phyloP scores from a whole-genome alignment of 768 basidiomycete genomes.

The Lentinula edodes region DNA sequence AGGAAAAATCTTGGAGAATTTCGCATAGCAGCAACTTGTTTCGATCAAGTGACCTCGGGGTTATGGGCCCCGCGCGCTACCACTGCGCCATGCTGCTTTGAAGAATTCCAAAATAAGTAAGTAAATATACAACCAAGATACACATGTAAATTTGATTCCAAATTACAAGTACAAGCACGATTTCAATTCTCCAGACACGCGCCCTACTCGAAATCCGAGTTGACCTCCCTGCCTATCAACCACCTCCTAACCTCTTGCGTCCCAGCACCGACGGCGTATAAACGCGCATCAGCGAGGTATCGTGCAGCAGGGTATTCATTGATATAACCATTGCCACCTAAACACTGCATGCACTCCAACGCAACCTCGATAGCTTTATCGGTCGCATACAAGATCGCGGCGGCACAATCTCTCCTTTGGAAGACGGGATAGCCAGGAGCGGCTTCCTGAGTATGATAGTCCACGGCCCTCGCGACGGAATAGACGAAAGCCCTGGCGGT shows the following conservation, averaged over 20 bases:
- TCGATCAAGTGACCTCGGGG: constrained; percentile 64
- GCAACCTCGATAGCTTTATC: constrained; percentile 91
- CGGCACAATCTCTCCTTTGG: constrained; percentile 77
- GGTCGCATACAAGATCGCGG: constrained; percentile 89
- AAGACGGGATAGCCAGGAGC: neutral
- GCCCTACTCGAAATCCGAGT: constrained; percentile 40
- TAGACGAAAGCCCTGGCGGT: constrained; percentile 90
- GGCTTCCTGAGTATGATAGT: constrained; percentile 24
- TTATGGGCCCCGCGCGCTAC: constrained; percentile 58
- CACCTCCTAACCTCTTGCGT: constrained; percentile 94
- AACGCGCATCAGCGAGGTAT: constrained; percentile 77
- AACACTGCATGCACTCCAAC: constrained; percentile 86
- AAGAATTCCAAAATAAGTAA: no score
- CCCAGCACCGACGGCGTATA: constrained; percentile 95
- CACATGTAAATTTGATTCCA: no score
- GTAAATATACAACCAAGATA: no score
- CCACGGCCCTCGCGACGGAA: constrained; percentile 87
- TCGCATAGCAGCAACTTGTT: constrained; percentile 52
- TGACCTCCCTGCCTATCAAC: constrained; percentile 93
- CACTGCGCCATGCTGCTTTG: constrained; percentile 53
- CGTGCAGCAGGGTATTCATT: constrained; percentile 88
- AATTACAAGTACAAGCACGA: no score
- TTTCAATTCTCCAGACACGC: no score
- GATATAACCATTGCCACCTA: constrained; percentile 77
- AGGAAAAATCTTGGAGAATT: no score